Evolutionary conservation across 2,329 filamentous ascomycete genomes (phyloP), one percentile per base, ranked within the genome.

Genomic region (Pseudocercospora fuligena): DNA sequence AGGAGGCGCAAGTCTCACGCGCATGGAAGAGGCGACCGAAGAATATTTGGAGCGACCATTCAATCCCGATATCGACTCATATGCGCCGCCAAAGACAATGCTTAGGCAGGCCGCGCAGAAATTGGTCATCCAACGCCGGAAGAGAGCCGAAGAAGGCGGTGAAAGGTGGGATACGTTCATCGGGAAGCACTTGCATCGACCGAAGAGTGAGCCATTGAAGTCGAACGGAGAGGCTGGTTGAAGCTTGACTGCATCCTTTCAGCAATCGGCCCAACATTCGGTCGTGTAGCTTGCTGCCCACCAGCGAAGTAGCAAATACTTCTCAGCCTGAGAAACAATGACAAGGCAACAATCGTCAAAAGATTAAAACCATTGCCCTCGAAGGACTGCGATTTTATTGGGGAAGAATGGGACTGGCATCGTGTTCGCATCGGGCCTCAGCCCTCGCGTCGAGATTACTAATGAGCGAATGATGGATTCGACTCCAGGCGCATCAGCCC

Each of bases 61-160:
- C 23, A 74, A 82, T 27, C 69, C 64, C 5, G 71, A 70, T 0
- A 74, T 80, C 19, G 79, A 81, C 56, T 80, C 79, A 27, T 84
- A 84, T 67, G 81, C 80, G 16, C 78, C 80, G 25, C 82, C 83
- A 0, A 78, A 75, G 63, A 74, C 79, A 0, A 81, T 83, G 73
- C 73, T 85, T 14, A 71, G 76, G 63, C 83, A 85, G 69, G 76
- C 81, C 0, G 83, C 83, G 0, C 82, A 84, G 72, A 82, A 82
- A 64, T 73, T 85, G 2, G 82, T 84, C 0, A 69, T 83, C 46
- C 80, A 83, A 61, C 75, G 82, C 56, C 73, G 82, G 25, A 75
- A 81, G 19, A 73, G 82, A 60, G 82, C 84, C 69, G 64, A 67
- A 33, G 40, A 71, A 60, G 77, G 77, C 7, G 77, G 77, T 3